phyloP scores from a whole-genome alignment of 1,139 yeast genomes.

The Geotrichum restrictum region DNA sequence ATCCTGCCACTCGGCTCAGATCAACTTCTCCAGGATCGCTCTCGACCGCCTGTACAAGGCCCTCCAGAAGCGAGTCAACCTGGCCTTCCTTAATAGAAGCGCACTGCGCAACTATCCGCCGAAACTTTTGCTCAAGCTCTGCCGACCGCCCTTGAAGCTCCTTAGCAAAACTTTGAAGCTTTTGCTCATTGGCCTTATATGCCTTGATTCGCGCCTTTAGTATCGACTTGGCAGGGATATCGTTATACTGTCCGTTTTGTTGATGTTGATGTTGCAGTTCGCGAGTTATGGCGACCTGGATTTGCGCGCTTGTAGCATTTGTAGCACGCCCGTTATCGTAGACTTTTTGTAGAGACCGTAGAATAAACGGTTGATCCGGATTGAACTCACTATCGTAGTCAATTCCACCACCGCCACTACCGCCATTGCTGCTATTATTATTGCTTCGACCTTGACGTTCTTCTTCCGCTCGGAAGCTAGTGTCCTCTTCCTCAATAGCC shows the following conservation, averaged over 20 bases:
- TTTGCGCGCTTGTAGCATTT: conserved; percentile 1
- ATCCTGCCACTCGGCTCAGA: conserved; percentile 50
- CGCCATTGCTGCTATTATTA: no score
- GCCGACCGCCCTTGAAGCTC: conserved; percentile 51
- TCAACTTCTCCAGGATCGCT: conserved; percentile 70
- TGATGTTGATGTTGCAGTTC: conserved; percentile 10
- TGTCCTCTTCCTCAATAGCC: conserved; percentile 57
- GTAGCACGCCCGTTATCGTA: conserved; percentile 3
- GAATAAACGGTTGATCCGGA: conserved; percentile 79
- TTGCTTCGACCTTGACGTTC: conserved; percentile 22
- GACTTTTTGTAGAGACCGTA: conserved; percentile 7
- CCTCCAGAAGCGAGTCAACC: conserved; percentile 80
- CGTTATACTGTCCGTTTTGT: background rate
- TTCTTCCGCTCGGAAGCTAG: conserved; percentile 45
- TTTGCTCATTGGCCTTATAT: conserved; percentile 61
- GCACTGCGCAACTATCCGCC: conserved; percentile 84
- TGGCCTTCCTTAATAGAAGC: conserved; percentile 76
- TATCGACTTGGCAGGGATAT: conserved; percentile 58
- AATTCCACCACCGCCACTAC: conserved; percentile 12
- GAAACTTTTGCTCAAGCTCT: conserved; percentile 75
- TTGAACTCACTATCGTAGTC: conserved; percentile 58
- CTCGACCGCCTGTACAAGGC: conserved; percentile 85
- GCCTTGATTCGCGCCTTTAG: conserved; percentile 77
- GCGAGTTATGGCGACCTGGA: conserved; percentile 7
- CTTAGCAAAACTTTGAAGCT: conserved; percentile 49